Conservation (phyloP, 1,284 basidiomycete species). For the Fomitopsis betulina region DNA sequence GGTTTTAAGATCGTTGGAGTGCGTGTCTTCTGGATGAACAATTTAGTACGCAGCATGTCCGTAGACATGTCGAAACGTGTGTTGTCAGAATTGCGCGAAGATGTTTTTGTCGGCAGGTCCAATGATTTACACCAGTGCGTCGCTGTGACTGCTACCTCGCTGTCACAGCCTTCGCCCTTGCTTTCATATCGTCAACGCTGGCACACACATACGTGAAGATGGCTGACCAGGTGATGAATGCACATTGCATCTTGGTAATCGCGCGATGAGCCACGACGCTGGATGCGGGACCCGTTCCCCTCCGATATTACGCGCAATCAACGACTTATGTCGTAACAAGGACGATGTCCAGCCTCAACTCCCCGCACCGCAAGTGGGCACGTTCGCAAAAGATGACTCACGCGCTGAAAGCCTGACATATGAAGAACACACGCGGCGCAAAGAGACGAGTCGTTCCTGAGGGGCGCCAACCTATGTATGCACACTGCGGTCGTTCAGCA, state of each 20-base stretch:
- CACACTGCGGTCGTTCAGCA: neutral
- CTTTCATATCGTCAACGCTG: neutral
- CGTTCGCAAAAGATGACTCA: neutral
- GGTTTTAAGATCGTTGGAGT: neutral
- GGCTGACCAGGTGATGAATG: neutral
- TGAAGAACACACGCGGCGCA: neutral
- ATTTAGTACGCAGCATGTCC: neutral
- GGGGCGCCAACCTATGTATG: neutral
- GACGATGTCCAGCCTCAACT: neutral
- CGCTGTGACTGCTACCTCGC: neutral
- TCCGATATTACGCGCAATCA: neutral
- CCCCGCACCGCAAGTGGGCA: neutral
- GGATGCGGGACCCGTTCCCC: neutral
- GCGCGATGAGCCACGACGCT: neutral
- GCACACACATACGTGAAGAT: neutral
- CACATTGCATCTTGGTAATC: too few relatives aligned
- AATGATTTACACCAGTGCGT: neutral
- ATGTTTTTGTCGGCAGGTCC: neutral
- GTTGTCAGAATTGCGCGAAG: neutral
- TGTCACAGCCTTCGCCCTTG: neutral
- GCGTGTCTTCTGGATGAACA: neutral
- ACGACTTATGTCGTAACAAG: neutral
- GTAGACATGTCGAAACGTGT: neutral
- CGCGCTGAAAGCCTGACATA: neutral
- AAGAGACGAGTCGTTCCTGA: neutral